Evolutionary conservation across 345 rosid species (phyloP), one percentile per base, ranked within the genome.

Genomic region (Gossypium sturtianum): DNA sequence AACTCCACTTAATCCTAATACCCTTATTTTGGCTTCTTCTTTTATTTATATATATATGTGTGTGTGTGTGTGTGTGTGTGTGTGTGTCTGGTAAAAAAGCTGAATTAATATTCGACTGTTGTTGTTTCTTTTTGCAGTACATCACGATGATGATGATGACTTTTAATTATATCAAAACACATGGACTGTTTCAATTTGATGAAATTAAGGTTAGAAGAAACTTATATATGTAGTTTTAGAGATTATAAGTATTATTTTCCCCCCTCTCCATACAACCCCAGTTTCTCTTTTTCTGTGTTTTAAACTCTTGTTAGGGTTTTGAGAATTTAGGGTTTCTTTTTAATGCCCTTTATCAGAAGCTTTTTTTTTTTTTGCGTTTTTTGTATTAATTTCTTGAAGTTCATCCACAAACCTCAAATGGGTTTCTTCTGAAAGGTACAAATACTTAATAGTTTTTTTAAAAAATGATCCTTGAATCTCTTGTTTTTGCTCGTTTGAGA

Each of bases 321-420:
- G 60, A 22, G 53, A 66, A 34, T 69, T 45, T 78, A 78, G 81
- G 72, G 71, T 78, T 78, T 78, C 20, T 19, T 47, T 73, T 56
- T 34, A 34, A 34, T 34, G 7, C 41, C 41, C 41, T 4, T 34
- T 34, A 34, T 34, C 41, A 34, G 41, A 12, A 12, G 16, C 3
- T 25, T 17, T 53, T 29, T 29, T 3, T 27, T 27, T 29, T 29
- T 29, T 29, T 29, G 5, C 1, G 1, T 29, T 29, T 15, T 34
- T 34, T 7, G 41, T 34, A 5, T 34, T n/a, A 54, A 54, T 54
- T 54, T n/a, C 59, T 54, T 54, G 23, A 9, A 54, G 59, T n/a
- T 53, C n/a, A 19, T 54, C 41, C 41, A 34, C 41, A 5, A 34
- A 34, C 41, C 41, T 34, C 41, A 34, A 5, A 34, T 34, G 41